These are phyloP conservation scores for Arthrobotrys musiformis DNA, from an alignment of 2,329 filamentous ascomycete species.

Conservation along the genomic window DNA sequence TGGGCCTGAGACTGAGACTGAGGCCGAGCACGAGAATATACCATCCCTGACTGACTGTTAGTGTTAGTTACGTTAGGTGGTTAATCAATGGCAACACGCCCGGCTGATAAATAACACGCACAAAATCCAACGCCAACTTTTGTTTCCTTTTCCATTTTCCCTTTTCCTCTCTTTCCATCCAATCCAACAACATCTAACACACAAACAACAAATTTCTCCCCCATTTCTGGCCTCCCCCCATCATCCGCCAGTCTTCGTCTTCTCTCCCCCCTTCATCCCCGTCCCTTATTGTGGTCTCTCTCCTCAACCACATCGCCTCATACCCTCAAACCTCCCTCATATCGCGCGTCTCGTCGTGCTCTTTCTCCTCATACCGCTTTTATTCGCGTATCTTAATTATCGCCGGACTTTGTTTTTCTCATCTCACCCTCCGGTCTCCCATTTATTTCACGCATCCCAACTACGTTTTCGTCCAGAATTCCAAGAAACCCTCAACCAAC, in stretches of 20 bases:
- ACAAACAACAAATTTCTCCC: slow-evolving; percentile 56
- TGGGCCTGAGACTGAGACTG: no score
- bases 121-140: slow-evolving; percentile 23
- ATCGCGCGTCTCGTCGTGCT: slow-evolving; percentile 26
- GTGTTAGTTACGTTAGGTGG: neutral
- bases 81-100: neutral
- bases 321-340: neutral
- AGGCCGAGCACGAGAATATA: no score
- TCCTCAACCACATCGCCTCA: slow-evolving; percentile 19
- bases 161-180: slow-evolving; percentile 1
- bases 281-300: neutral
- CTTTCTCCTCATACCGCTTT: slow-evolving; percentile 25
- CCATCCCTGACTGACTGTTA: neutral
- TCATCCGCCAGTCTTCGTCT: neutral
- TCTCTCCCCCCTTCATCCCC: slow-evolving; percentile 17
- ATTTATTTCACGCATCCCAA: slow-evolving; percentile 41
- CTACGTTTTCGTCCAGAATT: slow-evolving; percentile 20
- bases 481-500: neutral
- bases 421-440: slow-evolving; percentile 20
- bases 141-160: slow-evolving; percentile 17
- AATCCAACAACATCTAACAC: slow-evolving; percentile 43
- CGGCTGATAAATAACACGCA: slow-evolving; percentile 20
- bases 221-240: slow-evolving; percentile 23
- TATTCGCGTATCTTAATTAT: slow-evolving; percentile 49
- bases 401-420: slow-evolving; percentile 49